Evolutionary conservation across 345 rosid species (phyloP).

Genomic region (Gossypium ekmanianum): DNA sequence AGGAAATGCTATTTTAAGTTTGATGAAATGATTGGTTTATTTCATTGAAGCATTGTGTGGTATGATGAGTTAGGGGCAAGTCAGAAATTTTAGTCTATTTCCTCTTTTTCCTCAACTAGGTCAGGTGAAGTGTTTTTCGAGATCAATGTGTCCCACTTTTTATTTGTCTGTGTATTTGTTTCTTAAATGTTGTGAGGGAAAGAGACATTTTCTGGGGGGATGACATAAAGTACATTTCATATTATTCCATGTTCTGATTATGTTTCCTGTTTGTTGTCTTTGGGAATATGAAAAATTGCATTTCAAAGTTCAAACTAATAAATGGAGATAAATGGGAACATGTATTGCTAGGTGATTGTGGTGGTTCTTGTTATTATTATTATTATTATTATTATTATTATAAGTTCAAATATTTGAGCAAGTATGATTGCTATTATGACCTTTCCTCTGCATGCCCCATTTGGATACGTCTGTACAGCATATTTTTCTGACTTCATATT

Average conservation of each 20-base stretch:
- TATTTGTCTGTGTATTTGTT: neutral
- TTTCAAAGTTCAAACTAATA: neutral
- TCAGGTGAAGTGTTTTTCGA: neutral
- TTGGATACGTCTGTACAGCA: neutral
- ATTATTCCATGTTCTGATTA: neutral
- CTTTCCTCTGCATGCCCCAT: neutral
- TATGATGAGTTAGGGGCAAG: neutral
- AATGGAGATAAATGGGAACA: neutral
- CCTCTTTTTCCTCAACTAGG: neutral
- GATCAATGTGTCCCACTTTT: neutral
- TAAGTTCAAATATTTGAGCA: neutral
- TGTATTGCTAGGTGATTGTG: neutral
- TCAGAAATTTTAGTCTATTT: conserved; percentile 1
- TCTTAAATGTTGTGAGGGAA: neutral
- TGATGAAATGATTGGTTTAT: neutral
- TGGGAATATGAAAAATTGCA: neutral
- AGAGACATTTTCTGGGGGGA: neutral
- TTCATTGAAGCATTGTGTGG: neutral
- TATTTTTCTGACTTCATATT: neutral
- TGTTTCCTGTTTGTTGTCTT: conserved; percentile 8
- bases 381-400: neutral
- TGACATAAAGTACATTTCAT: neutral
- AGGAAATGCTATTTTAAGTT: neutral
- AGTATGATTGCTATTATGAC: neutral
- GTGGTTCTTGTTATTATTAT: neutral